Base-by-base conservation (phyloP, 2,329 filamentous ascomycete species). In the Juglanconis sp. region DNA sequence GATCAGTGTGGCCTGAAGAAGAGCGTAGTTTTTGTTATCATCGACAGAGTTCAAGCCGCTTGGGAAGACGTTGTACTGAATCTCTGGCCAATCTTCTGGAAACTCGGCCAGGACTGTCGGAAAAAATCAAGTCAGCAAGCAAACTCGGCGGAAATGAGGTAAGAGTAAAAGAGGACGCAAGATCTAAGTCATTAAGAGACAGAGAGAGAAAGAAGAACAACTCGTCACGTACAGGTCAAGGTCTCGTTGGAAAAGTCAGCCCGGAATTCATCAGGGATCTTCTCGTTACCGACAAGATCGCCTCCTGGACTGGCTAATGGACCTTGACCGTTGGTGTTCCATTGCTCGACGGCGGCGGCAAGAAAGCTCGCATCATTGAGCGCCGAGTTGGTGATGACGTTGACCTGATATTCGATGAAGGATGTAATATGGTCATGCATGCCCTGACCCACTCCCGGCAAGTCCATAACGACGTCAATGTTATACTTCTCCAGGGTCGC, bases 381-480 rank as follows among this genome's bases (percentile, higher is more conserved):
- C 7, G 9, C 10, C n/a, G 53, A 34, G 34, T 17, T 30, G 24
- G 59, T 57, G 13, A 24, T 34, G 24, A 57, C 9, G 13, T 58
- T 40, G 38, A 58, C 51, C 11, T 44, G 51, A 15, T 35, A 58
- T 5, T 49, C 47, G 3, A 24, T 10, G 1, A 24, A 0, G 40
- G 17, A 38, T 11, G 49, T 10, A 24, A 56, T 30, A n/a, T 59
- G 53, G 50, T 63, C 61, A 3, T 32, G 42, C 36, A 63, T 0
- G 36, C 38, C 38, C 36, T 63, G 57, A 10, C 61, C 60, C 2
- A 73, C 71, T 9, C 69, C 70, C 5, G 68, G 65, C 9, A 60
- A 56, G 15, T 70, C 62, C 1, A 63, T 56, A 2, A 72, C 9
- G 3, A 62, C 7, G 67, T 31, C 0, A 61, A 65, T 56, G 75